Percentiles rank a stretch among this genome's conserved stretches.
Evolutionary conservation across 352 stramenopile species (phyloP).

Genomic region (Peronospora destructor): DNA sequence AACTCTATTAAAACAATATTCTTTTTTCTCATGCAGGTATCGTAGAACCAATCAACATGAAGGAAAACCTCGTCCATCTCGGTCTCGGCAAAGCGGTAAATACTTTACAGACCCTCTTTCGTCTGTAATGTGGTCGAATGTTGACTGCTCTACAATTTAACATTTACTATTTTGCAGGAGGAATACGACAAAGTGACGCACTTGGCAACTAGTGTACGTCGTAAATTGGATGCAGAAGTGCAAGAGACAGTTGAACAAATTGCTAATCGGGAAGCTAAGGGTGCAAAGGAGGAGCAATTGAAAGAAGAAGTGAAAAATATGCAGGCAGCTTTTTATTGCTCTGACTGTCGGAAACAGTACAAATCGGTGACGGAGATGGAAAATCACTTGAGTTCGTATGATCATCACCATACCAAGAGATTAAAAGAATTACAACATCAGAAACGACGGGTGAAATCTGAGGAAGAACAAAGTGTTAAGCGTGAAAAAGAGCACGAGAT

Average conservation of each 20-base stretch:
- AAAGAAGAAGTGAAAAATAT: constrained; percentile 35
- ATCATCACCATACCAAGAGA: constrained; percentile 66
- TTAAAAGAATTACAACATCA: constrained; percentile 32
- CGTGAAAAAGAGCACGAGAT: constrained; percentile 34
- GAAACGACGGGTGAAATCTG: constrained; percentile 12
- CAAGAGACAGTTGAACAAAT: constrained; percentile 38
- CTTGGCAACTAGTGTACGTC: constrained; percentile 44
- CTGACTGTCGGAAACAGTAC: constrained; percentile 62
- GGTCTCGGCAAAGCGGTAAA: constrained; percentile 51
- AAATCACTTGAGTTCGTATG: constrained; percentile 67
- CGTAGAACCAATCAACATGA: constrained; percentile 51
- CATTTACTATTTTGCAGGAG: constrained; percentile 18
- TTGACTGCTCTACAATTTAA: too few relatives aligned
- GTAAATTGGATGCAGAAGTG: constrained; percentile 42
- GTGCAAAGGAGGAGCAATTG: constrained; percentile 21
- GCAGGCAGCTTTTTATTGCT: constrained; percentile 48
- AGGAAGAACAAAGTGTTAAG: constrained; percentile 24
- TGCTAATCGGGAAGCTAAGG: constrained; percentile 24
- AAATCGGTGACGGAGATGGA: constrained; percentile 64
- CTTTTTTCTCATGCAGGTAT: constrained; percentile 29
- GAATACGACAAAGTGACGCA: constrained; percentile 53
- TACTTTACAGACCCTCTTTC: background rate
- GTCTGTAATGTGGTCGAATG: too few relatives aligned
- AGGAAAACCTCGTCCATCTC: constrained; percentile 48
- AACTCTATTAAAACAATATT: background rate